A percentile compares a stretch with the other conserved stretches of the same genome.
Conservation (phyloP, 169 alveolate species). For the Plasmodium yoelii region DNA sequence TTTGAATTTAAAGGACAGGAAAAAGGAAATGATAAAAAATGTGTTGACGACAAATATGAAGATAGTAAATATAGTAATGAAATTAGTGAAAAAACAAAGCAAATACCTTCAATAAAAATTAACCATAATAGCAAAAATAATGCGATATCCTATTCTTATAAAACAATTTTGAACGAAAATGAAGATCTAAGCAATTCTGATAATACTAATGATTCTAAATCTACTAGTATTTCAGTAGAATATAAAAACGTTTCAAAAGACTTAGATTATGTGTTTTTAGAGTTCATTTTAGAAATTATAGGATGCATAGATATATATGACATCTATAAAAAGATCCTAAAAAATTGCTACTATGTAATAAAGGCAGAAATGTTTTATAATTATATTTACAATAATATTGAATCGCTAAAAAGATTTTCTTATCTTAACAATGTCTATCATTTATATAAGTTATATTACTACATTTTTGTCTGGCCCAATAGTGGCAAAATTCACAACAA, state of each 20-base stretch:
- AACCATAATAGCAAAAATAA: not conserved
- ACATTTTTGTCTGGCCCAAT: conserved; percentile 53
- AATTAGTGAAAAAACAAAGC: not conserved
- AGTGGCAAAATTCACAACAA: not conserved
- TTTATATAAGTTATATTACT: conserved; percentile 60
- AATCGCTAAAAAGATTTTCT: conserved; percentile 32
- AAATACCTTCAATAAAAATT: too few relatives aligned
- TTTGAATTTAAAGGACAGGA: conserved; percentile 4
- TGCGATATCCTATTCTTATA: conserved; percentile 11
- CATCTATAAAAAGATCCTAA: conserved; percentile 34
- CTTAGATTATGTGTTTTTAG: conserved; percentile 34
- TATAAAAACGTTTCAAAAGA: conserved; percentile 21
- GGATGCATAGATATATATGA: conserved; percentile 45
- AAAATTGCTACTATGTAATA: conserved; percentile 70
- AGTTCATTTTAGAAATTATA: conserved; percentile 51
- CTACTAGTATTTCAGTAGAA: conserved; percentile 44
- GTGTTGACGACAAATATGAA: not conserved
- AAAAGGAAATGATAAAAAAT: not conserved
- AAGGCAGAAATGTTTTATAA: conserved; percentile 69
- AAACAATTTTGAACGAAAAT: conserved; percentile 7
- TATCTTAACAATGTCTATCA: conserved; percentile 51
- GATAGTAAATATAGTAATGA: not conserved
- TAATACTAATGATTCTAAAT: conserved; percentile 17
- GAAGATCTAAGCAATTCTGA: conserved; percentile 12
- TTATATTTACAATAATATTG: conserved; percentile 51